Evolutionary conservation across 495 filamentous ascomycete genomes (phyloP), one percentile per base, ranked within the genome.

Genomic region (Clohesyomyces aquaticus): DNA sequence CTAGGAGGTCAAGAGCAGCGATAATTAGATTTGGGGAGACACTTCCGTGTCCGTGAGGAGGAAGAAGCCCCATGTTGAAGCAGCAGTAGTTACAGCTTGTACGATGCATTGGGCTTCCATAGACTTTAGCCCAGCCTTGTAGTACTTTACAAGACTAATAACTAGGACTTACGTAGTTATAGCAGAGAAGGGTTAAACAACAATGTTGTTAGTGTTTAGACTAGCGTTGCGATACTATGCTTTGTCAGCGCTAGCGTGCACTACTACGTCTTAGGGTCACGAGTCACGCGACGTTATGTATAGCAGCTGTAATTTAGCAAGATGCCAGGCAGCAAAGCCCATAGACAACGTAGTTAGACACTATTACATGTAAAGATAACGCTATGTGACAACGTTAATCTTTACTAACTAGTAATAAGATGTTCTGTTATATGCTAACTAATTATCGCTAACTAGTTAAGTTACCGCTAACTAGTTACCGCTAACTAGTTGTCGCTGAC

Each of bases 31-130:
- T 47, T n/a, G 4, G 21, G 43, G 43, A 22, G 43, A 47, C 16
- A 47, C 43, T 22, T 47, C 43, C 16, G 43, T 47, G 21, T 22
- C 43, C n/a, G 43, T 47, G 43, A 47, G 4, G 43, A 47, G 43
- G 43, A 47, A 47, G 43, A 47, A 47, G n/a, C 43, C 43, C 43
- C 43, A 47, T 47, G 43, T 47, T n/a, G 43, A 47, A n/a, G 43
- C 43, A 8, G 43, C 43, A n/a, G 16, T 47, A n/a, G 14, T 8
- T 47, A 47, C 18, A n/a, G 43, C n/a, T 47, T 47, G 43, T n/a
- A 47, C 18, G 21, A 22, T 22, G 16, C 21, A 8, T 47, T 47
- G 14, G 6, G 6, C 43, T 47, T 47, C 43, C 21, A n/a, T 4
- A n/a, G 43, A n/a, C 4, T 47, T 6, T n/a, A 22, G 43, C 43